Percentiles rank a stretch among this genome's conserved stretches.
Evolutionary conservation across 352 stramenopile genomes (phyloP).

Genomic region (Phytophthora colocasiae): DNA sequence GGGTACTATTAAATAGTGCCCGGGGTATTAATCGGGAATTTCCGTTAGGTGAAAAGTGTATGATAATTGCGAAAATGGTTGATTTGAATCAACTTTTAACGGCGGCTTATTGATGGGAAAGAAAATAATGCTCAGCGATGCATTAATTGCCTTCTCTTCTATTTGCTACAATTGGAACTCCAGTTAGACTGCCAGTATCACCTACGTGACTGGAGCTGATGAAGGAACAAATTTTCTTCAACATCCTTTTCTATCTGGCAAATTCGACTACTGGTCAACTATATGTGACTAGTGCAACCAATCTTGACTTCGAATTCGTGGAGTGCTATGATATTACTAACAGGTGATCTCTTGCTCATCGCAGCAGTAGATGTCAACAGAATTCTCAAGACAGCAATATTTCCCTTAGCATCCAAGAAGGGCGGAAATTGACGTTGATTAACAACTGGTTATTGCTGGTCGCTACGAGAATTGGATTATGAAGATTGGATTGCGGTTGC

Average conservation of each 20-base stretch:
- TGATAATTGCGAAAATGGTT: slow-evolving; percentile 19
- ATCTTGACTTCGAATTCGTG: slow-evolving; percentile 34
- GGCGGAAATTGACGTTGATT: too few relatives aligned
- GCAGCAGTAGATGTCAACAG: slow-evolving; percentile 35
- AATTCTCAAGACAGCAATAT: slow-evolving; percentile 22
- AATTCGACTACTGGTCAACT: slow-evolving; percentile 34
- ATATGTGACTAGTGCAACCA: slow-evolving; percentile 24
- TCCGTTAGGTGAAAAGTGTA: slow-evolving; percentile 14
- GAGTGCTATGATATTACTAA: slow-evolving; percentile 28
- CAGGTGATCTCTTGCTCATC: slow-evolving; percentile 34
- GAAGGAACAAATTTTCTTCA: slow-evolving; percentile 34
- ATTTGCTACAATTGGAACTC: slow-evolving; percentile 17
- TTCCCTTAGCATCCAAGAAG: too few relatives aligned
- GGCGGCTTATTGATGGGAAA: slow-evolving; percentile 14
- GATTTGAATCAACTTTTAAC: slow-evolving; percentile 12
- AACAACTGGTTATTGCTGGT: too few relatives aligned
- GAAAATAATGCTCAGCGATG: slow-evolving; percentile 27
- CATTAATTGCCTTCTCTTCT: slow-evolving; percentile 1
- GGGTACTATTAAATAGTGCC: too few relatives aligned
- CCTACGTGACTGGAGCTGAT: slow-evolving; percentile 31
- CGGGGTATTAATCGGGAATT: too few relatives aligned
- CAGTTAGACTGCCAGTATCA: slow-evolving; percentile 16
- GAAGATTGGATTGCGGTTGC: too few relatives aligned
- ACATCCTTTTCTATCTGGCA: slow-evolving; percentile 36
- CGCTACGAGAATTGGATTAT: too few relatives aligned